Percentiles rank a stretch among this genome's conserved stretches.
These are phyloP conservation scores for Lasiodiplodia hormozganensis DNA, from an alignment of 2,329 filamentous ascomycete genomes.

Conservation along the genomic window DNA sequence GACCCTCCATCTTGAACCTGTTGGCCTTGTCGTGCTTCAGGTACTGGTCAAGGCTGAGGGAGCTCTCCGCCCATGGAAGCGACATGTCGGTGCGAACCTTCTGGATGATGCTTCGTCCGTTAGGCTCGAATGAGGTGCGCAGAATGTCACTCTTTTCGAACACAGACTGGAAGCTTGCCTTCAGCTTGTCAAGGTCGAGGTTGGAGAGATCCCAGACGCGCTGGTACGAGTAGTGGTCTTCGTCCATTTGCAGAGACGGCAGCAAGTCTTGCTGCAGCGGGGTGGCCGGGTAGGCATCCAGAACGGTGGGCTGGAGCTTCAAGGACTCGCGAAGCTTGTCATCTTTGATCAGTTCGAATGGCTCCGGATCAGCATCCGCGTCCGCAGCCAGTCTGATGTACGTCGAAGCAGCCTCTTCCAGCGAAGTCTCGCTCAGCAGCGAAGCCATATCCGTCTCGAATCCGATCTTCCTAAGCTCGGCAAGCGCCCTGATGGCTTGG, in stretches of 20 bases:
- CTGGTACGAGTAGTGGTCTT: slow-evolving; percentile 8
- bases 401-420: not conserved
- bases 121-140: slow-evolving; percentile 44
- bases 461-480: slow-evolving; percentile 42
- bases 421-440: not conserved
- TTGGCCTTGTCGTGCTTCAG: not conserved
- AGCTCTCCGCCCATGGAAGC: slow-evolving; percentile 22
- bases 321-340: not conserved
- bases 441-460: slow-evolving; percentile 32
- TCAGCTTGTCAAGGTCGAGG: slow-evolving; percentile 31
- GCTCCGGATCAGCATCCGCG: not conserved
- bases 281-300: slow-evolving; percentile 29
- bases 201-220: not conserved
- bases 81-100: not conserved
- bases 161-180: slow-evolving; percentile 45
- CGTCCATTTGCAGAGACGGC: not conserved
- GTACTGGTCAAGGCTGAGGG: not conserved
- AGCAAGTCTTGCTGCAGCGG: slow-evolving; percentile 24
- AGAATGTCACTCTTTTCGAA: slow-evolving; percentile 43
- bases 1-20: slow-evolving; percentile 9
- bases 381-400: not conserved
- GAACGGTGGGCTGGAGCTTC: not conserved
- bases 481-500: slow-evolving; percentile 30
- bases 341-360: not conserved
- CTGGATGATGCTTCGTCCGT: slow-evolving; percentile 8